A percentile compares a stretch with the other conserved stretches of the same genome.
Evolutionary conservation across 2,329 filamentous ascomycete species (phyloP).

Genomic region (Aspergillus sp.): DNA sequence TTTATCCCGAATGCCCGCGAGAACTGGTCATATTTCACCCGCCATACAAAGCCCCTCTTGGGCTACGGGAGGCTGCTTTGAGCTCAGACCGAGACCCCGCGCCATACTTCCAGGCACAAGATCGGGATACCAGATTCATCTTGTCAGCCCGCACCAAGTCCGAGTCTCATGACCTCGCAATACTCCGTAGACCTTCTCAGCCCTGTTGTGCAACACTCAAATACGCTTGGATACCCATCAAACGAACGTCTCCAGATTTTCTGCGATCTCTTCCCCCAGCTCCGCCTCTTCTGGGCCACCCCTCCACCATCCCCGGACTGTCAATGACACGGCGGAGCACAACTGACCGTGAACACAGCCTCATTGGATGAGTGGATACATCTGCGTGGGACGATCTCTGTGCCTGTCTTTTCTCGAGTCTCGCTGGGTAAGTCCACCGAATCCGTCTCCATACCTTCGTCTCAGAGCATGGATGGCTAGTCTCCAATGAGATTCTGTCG

Average conservation of each 20-base stretch:
- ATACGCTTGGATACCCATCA: neutral
- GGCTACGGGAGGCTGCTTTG: slow-evolving; percentile 8
- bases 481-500: slow-evolving; percentile 15
- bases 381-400: slow-evolving; percentile 23
- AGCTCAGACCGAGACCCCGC: neutral
- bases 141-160: neutral
- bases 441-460: slow-evolving; percentile 6
- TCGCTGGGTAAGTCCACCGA: slow-evolving; percentile 18
- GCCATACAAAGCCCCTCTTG: neutral
- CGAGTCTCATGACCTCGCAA: slow-evolving; percentile 10
- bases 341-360: slow-evolving; percentile 13
- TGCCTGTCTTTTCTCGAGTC: slow-evolving; percentile 7
- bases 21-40: neutral
- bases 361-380: slow-evolving; percentile 16
- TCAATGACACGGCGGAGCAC: slow-evolving; percentile 15
- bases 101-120: neutral
- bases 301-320: slow-evolving; percentile 11
- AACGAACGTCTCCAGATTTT: neutral
- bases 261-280: neutral
- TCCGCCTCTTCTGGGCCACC: neutral
- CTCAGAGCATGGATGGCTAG: neutral
- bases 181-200: neutral
- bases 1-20: neutral
- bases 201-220: neutral
- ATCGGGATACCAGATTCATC: slow-evolving; percentile 9